A percentile compares a stretch with the other conserved stretches of the same genome.
Conservation (phyloP, 257 asterid species). For the Jacaranda mimosifolia region DNA sequence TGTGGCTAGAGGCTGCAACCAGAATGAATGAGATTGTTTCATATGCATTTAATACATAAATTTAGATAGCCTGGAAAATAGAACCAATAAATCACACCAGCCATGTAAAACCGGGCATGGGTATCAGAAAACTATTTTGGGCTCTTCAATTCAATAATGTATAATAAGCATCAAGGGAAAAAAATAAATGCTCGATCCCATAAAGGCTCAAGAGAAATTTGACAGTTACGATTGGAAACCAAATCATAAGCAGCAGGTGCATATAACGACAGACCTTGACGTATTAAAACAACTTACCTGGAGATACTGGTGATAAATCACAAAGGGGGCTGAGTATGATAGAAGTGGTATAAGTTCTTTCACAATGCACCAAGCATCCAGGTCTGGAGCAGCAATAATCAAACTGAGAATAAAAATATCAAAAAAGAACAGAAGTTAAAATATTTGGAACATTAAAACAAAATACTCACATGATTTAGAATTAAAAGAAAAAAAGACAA, state of each 20-base stretch:
- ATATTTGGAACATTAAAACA: background rate
- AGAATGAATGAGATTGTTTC: background rate
- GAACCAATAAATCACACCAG: background rate
- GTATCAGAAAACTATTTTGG: background rate
- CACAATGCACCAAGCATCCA: slow-evolving; percentile 79
- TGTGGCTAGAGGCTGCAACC: slow-evolving; percentile 84
- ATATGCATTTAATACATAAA: slow-evolving; percentile 1
- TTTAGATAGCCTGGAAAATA: background rate
- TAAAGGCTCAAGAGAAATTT: background rate
- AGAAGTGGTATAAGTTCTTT: slow-evolving; percentile 85
- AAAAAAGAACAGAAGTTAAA: slow-evolving; percentile 27
- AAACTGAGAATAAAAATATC: slow-evolving; percentile 57
- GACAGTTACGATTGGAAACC: background rate
- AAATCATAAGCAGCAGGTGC: background rate
- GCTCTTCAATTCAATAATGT: too few species aligned
- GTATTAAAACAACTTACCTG: slow-evolving; percentile 57
- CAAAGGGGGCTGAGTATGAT: slow-evolving; percentile 94
- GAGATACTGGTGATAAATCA: slow-evolving; percentile 88
- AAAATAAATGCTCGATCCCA: too few species aligned
- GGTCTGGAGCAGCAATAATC: slow-evolving; percentile 85
- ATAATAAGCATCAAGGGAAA: background rate
- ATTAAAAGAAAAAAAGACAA: background rate
- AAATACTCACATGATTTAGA: slow-evolving; percentile 7
- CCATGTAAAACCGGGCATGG: background rate
- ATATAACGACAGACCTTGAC: background rate